Evolutionary conservation across 1,284 basidiomycete genomes (phyloP).

Genomic region (Puccinia triticina): DNA sequence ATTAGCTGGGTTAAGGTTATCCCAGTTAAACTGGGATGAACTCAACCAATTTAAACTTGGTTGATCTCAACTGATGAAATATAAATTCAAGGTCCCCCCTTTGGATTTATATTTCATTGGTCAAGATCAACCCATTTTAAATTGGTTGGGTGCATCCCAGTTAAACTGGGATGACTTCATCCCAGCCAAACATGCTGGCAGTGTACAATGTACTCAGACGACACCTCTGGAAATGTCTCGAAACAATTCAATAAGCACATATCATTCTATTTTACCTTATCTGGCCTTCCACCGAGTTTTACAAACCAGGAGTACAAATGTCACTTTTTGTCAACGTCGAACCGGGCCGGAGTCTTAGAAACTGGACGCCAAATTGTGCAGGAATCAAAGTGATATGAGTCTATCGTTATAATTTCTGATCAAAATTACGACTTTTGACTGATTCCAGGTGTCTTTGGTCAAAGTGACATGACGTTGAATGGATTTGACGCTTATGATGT

Average conservation of each 20-base stretch:
- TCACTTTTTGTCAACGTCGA: slow-evolving; percentile 29
- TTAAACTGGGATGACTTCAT: too few species aligned
- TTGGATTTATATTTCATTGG: too few species aligned
- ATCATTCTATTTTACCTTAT: too few species aligned
- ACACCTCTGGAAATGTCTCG: too few species aligned
- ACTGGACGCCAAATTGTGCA: slow-evolving; percentile 2
- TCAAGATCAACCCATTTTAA: too few species aligned
- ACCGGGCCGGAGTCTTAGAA: slow-evolving; percentile 19
- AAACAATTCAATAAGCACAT: too few species aligned
- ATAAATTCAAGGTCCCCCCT: too few species aligned
- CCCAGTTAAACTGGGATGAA: background rate
- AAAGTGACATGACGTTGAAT: slow-evolving; percentile 1
- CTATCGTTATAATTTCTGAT: background rate
- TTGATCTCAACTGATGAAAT: background rate
- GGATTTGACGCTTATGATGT: slow-evolving; percentile 18
- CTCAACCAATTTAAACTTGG: background rate
- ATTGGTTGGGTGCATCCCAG: too few species aligned
- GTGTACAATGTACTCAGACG: too few species aligned
- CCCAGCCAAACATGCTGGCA: too few species aligned
- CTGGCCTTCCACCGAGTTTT: slow-evolving; percentile 1
- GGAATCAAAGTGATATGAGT: background rate
- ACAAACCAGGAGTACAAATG: slow-evolving; percentile 26
- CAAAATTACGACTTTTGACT: background rate
- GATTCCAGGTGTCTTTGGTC: background rate
- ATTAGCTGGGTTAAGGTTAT: too few species aligned